These are phyloP conservation scores for Shiraia sp. DNA, from an alignment of 2,329 filamentous ascomycete species.

Conservation along the genomic window DNA sequence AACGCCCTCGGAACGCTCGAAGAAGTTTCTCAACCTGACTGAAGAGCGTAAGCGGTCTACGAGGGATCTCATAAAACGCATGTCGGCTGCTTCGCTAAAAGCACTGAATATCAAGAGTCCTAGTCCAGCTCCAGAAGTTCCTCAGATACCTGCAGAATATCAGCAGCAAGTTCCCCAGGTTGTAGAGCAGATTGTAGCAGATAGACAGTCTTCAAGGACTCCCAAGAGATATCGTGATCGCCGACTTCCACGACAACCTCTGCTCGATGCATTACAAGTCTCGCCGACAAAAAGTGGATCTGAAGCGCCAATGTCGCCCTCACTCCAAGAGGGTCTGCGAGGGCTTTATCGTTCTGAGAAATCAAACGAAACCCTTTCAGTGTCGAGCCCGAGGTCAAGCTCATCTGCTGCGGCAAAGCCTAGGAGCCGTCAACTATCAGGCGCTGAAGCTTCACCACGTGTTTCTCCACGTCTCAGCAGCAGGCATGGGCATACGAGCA, in stretches of 20 bases:
- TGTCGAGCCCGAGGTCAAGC: constrained; percentile 16
- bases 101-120: constrained; percentile 13
- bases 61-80: constrained; percentile 33
- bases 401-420: constrained; percentile 7
- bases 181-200: constrained; percentile 9
- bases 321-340: constrained; percentile 24
- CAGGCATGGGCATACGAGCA: constrained; percentile 17
- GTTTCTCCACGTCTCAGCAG: constrained; percentile 19
- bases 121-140: constrained; percentile 20
- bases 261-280: constrained; percentile 14
- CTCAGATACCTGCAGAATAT: constrained; percentile 21
- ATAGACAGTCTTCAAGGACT: constrained; percentile 8
- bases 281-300: constrained; percentile 12
- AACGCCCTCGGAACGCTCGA: constrained; percentile 32
- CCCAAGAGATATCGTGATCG: constrained; percentile 9
- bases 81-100: constrained; percentile 36
- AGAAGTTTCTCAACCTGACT: constrained; percentile 33
- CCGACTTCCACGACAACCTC: constrained; percentile 8
- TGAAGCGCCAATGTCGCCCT: constrained; percentile 16
- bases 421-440: constrained; percentile 10
- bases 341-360: constrained; percentile 20
- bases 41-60: constrained; percentile 28
- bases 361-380: constrained; percentile 14
- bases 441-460: constrained; percentile 10
- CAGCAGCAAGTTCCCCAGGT: constrained; percentile 11